Evolutionary conservation across 2,329 filamentous ascomycete genomes (phyloP), one percentile per base, ranked within the genome.

Genomic region (Botrytis paeoniae): DNA sequence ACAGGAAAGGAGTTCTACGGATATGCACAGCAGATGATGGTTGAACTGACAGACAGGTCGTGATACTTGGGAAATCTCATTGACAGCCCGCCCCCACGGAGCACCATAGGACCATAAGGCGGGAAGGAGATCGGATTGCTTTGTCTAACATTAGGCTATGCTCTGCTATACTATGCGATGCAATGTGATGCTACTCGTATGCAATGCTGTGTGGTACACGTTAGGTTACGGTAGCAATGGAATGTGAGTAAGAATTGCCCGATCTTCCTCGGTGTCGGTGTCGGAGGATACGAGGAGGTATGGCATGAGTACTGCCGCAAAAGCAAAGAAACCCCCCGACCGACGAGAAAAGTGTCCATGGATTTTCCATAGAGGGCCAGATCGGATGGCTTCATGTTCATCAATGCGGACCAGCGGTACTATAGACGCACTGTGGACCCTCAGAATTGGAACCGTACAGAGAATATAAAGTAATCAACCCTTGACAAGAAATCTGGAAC

Each of bases 201-300:
- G 8, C 57, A 20, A 22, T 51, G 20, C 29, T 48, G 35, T 32
- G 43, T 69, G 64, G 64, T 51, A 54, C 32, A 59, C 22, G 12
- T 60, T 45, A 57, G 37, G 29, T 70, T 51, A 45, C 59, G 29
- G 32, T 63, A 18, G 35, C 37, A 54, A 51, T 62, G 29, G 22
- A 48, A 39, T 39, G 59, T 43, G 45, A 71, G 69, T 71, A 64
- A 64, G 29, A 71, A 70, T 70, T 63, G 57, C 39, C 57, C 69
- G 69, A 35, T 16, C 54, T 51, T 35, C 57, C 57, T 70, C 29
- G 69, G 54, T 54, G 48, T 54, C 48, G 48, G 48, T n/a, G 48
- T 51, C 57, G 69, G 57, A 51, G 69, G 69, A 70, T 70, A 63
- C 69, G 32, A 70, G 41, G n/a, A 45, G 20, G 41, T 7, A 43